A percentile compares a stretch with the other conserved stretches of the same genome.
Evolutionary conservation across 106 monocot species (phyloP).

Genomic region (Apostasia shenzhenica): DNA sequence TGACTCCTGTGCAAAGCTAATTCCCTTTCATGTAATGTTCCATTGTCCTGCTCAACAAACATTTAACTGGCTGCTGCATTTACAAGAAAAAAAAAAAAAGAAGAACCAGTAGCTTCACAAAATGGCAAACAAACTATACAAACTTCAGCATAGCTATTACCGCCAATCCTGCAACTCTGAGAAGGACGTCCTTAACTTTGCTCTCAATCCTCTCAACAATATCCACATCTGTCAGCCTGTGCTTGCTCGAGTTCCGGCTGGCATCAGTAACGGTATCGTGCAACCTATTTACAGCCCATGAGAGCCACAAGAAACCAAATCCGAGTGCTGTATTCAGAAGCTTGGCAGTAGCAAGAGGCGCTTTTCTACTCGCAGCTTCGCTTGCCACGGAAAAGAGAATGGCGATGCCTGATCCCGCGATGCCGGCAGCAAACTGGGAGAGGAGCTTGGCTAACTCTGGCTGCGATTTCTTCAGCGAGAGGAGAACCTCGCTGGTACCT

Average conservation of each 20-base stretch:
- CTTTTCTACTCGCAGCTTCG: slow-evolving; percentile 26
- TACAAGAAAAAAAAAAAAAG: too few relatives aligned
- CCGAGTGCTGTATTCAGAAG: slow-evolving; percentile 54
- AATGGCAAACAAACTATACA: slow-evolving; percentile 7
- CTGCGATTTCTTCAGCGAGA: slow-evolving; percentile 57
- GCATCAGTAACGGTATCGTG: slow-evolving; percentile 34
- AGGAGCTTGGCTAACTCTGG: slow-evolving; percentile 49
- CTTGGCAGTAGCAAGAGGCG: slow-evolving; percentile 28
- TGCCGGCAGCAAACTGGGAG: slow-evolving; percentile 49
- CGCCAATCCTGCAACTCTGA: slow-evolving; percentile 37
- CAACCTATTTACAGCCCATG: slow-evolving; percentile 45
- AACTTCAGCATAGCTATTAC: slow-evolving; percentile 46
- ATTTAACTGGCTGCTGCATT: too few relatives aligned
- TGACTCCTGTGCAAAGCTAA: too few relatives aligned
- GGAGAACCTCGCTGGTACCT: slow-evolving; percentile 8
- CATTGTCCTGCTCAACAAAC: too few relatives aligned
- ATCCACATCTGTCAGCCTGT: slow-evolving; percentile 38
- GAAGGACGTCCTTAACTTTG: slow-evolving; percentile 54
- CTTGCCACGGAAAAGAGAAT: slow-evolving; percentile 53
- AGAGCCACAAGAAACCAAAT: slow-evolving; percentile 68
- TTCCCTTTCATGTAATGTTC: too few relatives aligned
- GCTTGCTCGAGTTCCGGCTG: slow-evolving; percentile 31
- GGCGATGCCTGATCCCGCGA: slow-evolving; percentile 79
- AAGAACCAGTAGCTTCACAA: too few relatives aligned
- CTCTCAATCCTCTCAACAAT: slow-evolving; percentile 32